Percentiles rank a stretch among this genome's conserved stretches.
Conservation (phyloP, 441 rosid species). For the Populus hybrid region DNA sequence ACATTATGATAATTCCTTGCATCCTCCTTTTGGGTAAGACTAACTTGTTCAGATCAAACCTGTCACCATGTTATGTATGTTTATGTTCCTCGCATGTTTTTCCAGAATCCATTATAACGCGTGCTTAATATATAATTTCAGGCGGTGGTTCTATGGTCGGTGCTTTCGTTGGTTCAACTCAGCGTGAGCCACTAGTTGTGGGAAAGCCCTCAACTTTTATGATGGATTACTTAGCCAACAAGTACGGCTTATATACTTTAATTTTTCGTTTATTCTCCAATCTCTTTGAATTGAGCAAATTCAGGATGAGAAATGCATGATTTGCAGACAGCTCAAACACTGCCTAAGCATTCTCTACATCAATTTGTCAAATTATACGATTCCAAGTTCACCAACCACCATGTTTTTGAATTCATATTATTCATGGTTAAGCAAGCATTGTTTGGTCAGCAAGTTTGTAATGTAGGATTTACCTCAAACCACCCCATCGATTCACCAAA, state of each 20-base stretch:
- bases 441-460: not conserved
- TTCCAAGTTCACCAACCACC: not conserved
- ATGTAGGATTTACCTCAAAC: not conserved
- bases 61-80: not conserved
- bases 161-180: slow-evolving; percentile 74
- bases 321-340: not conserved
- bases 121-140: slow-evolving; percentile 29
- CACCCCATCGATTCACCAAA: not conserved
- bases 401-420: not conserved
- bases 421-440: not conserved
- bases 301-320: not conserved
- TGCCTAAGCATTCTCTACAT: not conserved
- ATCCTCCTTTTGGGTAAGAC: not conserved
- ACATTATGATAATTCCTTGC: not conserved
- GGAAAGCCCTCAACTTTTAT: slow-evolving; percentile 95
- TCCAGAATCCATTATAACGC: not conserved
- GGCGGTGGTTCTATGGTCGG: slow-evolving; percentile 98
- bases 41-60: not conserved
- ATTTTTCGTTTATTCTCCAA: not conserved
- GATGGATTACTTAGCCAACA: slow-evolving; percentile 83
- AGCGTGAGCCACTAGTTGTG: slow-evolving; percentile 72
- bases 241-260: slow-evolving; percentile 42
- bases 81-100: not conserved
- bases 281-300: not conserved
- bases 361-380: not conserved